These are phyloP conservation scores for Plectosphaerella sp. DNA, from an alignment of 2,329 filamentous ascomycete genomes.

Conservation along the genomic window DNA sequence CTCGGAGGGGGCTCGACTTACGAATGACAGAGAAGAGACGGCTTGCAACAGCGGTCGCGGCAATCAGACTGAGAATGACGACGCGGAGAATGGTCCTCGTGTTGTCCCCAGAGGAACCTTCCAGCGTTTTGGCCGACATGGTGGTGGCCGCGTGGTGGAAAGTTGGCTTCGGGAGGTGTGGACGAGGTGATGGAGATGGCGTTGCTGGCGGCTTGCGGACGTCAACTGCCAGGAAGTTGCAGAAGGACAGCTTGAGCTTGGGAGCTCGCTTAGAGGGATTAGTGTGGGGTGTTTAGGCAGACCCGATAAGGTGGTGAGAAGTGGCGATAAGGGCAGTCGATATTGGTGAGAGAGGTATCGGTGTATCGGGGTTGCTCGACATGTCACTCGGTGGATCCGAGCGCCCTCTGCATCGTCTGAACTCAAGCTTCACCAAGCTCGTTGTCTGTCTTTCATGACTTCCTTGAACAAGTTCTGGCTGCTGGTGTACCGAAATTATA, in stretches of 20 bases:
- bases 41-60: constrained; percentile 84
- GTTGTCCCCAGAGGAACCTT: constrained; percentile 71
- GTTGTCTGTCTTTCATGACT: no score
- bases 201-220: constrained; percentile 4
- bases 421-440: no score
- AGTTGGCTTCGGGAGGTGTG: constrained; percentile 9
- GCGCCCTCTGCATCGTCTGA: no score
- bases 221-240: neutral
- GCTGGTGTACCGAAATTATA: no score
- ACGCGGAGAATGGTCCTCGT: constrained; percentile 82
- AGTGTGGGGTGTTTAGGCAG: no score
- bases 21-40: constrained; percentile 98
- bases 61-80: constrained; percentile 86
- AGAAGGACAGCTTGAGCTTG: constrained; percentile 5
- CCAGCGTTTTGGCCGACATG: constrained; percentile 42
- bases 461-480: no score
- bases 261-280: neutral
- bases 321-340: no score
- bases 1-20: constrained; percentile 41
- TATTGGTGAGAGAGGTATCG: no score
- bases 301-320: no score
- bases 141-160: constrained; percentile 25
- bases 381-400: no score
- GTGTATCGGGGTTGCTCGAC: no score
- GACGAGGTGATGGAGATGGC: constrained; percentile 2